Conservation (phyloP, 164 flowering plant genomes). For the Sedum album region DNA sequence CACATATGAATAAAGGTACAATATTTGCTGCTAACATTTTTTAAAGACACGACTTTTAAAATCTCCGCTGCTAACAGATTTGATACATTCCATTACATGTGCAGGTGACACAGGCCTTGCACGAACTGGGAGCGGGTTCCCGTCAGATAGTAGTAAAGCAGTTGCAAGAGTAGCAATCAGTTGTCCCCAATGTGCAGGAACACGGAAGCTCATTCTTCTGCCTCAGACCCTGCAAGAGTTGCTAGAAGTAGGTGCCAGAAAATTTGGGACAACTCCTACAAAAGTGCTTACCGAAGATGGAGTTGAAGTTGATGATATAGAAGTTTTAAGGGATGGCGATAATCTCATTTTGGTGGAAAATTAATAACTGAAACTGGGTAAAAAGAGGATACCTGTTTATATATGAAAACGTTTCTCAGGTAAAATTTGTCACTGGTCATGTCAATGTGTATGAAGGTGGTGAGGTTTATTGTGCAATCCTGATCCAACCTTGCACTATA, state of each 20-base stretch:
- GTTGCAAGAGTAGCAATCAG: slow-evolving; percentile 39
- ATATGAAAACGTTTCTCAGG: too few relatives aligned
- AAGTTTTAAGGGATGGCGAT: slow-evolving; percentile 52
- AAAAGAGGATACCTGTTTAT: too few relatives aligned
- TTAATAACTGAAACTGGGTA: background rate
- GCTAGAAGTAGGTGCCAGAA: slow-evolving; percentile 28
- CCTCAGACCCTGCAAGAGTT: slow-evolving; percentile 38
- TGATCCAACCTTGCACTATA: too few relatives aligned
- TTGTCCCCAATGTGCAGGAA: slow-evolving; percentile 29
- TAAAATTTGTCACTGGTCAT: too few relatives aligned
- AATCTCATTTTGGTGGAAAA: slow-evolving; percentile 30
- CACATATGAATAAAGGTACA: slow-evolving; percentile 28
- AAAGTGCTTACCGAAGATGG: slow-evolving; percentile 42
- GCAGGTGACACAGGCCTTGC: slow-evolving; percentile 15
- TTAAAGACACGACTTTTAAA: background rate
- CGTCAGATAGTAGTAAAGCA: background rate
- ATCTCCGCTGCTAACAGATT: background rate
- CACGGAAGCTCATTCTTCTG: slow-evolving; percentile 31
- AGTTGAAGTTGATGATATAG: slow-evolving; percentile 47
- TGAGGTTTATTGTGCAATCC: too few relatives aligned
- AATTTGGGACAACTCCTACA: slow-evolving; percentile 25
- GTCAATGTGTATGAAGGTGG: too few relatives aligned
- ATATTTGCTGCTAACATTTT: slow-evolving; percentile 12
- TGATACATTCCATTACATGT: background rate
- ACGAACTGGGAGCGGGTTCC: slow-evolving; percentile 2